Evolutionary conservation across 2,329 filamentous ascomycete genomes (phyloP).

Genomic region (Aspergillus novoparasiticus): DNA sequence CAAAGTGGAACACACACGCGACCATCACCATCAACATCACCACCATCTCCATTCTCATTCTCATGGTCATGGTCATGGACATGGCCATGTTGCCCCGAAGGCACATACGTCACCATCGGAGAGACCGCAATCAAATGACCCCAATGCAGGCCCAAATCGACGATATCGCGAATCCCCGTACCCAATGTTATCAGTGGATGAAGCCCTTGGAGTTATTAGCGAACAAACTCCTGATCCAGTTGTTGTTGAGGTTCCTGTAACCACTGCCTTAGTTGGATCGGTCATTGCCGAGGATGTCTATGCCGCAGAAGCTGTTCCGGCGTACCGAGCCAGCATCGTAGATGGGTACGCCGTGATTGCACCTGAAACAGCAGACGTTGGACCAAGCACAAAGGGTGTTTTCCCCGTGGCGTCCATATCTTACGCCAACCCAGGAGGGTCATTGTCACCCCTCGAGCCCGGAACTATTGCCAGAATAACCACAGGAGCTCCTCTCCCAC

Average conservation of each 20-base stretch:
- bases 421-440: conserved; percentile 75
- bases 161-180: conserved; percentile 86
- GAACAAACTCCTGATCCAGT: conserved; percentile 69
- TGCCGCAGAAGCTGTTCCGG: conserved; percentile 81
- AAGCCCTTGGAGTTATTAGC: conserved; percentile 74
- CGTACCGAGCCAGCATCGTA: conserved; percentile 93
- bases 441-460: conserved; percentile 61
- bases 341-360: conserved; percentile 89
- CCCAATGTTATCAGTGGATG: conserved; percentile 83
- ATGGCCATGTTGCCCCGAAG: conserved; percentile 65
- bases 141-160: conserved; percentile 61
- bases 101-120: conserved; percentile 71
- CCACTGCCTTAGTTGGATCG: conserved; percentile 68
- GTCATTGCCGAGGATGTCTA: conserved; percentile 82
- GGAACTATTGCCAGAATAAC: conserved; percentile 89
- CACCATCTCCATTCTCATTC: conserved; percentile 59
- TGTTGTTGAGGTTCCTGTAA: conserved; percentile 61
- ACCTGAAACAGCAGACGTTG: conserved; percentile 52
- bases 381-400: conserved; percentile 67
- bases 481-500: conserved; percentile 87
- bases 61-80: conserved; percentile 62
- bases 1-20: conserved; percentile 28
- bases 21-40: conserved; percentile 48
- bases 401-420: conserved; percentile 88
- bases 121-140: conserved; percentile 61